Evolutionary conservation across 1,139 yeast species (phyloP).

Genomic region (Saccharomycopsis hybrid): DNA sequence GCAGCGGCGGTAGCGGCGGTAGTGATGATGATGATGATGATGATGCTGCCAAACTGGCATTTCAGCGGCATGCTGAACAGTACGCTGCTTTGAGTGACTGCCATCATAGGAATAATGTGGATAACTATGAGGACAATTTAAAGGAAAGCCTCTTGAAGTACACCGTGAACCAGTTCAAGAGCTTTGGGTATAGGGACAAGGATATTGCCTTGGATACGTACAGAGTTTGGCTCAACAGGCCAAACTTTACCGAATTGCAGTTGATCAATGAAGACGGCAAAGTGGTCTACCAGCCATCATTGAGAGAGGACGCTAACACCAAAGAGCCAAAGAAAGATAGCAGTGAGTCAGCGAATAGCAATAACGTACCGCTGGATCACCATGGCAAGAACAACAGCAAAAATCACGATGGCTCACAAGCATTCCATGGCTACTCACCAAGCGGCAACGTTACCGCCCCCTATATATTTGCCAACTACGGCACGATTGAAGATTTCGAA

Average conservation of each 20-base stretch:
- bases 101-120: too few species aligned
- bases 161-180: conserved; percentile 26
- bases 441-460: conserved; percentile 52
- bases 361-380: neutral
- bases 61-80: neutral
- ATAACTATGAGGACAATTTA: too few species aligned
- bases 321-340: neutral
- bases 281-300: conserved; percentile 36
- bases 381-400: neutral
- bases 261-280: conserved; percentile 22
- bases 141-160: neutral
- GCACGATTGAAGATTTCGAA: conserved; percentile 52
- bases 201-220: neutral
- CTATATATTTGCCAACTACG: conserved; percentile 58
- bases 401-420: conserved; percentile 17
- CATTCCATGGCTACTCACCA: conserved; percentile 55
- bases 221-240: conserved; percentile 1
- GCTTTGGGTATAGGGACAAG: conserved; percentile 39
- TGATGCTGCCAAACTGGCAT: neutral
- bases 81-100: neutral
- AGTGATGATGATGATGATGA: neutral
- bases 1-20: too few species aligned
- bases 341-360: neutral
- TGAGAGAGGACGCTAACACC: conserved; percentile 34
- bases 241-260: neutral